Base-by-base conservation (phyloP, 2,329 filamentous ascomycete genomes). In the Colletotrichum abscissum region DNA sequence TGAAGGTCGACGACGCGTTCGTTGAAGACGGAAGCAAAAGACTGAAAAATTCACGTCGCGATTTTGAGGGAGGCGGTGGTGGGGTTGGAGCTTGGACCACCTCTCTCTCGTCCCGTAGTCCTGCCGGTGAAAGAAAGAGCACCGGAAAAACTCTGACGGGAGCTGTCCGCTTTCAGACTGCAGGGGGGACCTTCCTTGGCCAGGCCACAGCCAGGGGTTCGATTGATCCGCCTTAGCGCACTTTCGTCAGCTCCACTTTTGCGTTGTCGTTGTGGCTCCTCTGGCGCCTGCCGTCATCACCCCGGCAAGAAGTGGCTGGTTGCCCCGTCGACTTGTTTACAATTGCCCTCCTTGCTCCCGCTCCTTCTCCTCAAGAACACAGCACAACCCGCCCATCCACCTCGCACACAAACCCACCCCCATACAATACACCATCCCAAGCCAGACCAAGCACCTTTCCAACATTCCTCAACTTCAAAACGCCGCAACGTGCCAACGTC, bases 281-380 rank as follows among this genome's bases (percentile, higher is more conserved):
- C 26, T 49, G 67, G 63, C 56, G 62, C 63, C 68, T 74, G 72
- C 72, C 72, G 68, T 74, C 72, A 74, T 74, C 72, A 74, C 72
- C 72, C 72, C 69, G 63, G 72, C 67, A 72, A 72, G 63, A 74
- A 72, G 72, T 74, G 72, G 72, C 72, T 74, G 59, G 76, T 77
- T 77, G 76, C 76, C 75, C 75, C 60, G 76, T 74, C 76, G 75
- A 77, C 76, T 74, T 77, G 76, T 77, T 77, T 77, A 77, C 76
- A 69, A 69, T 68, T 71, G 72, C 68, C 58, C 72, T 72, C 69
- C 69, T 68, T 74, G 63, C 68, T 68, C 69, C 72, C 68, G 63
- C 64, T 57, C 68, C 64, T 57, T 69, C 69, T 73, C 69, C 72
- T 74, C 72, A 74, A 74, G 72, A 74, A 74, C 63, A 69, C 59